Conservation (phyloP, 495 filamentous ascomycete species). For the Aspergillus biplanus region DNA sequence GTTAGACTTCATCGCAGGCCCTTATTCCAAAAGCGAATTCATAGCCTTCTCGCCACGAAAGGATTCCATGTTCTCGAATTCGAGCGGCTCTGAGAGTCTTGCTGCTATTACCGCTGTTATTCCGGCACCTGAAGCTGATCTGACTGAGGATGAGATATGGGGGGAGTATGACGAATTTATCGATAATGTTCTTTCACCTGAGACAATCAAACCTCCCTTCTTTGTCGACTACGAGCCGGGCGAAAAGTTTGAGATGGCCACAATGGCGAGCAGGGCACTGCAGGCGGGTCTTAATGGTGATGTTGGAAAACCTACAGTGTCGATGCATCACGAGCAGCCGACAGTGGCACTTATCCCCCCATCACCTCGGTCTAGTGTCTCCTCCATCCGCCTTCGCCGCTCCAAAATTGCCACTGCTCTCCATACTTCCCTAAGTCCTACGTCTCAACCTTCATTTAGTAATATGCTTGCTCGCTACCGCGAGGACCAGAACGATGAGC, state of each 20-base stretch:
- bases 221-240: constrained; percentile 21
- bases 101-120: constrained; percentile 63
- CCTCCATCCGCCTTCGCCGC: constrained; percentile 45
- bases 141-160: constrained; percentile 89
- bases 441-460: constrained; percentile 45
- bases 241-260: constrained; percentile 42
- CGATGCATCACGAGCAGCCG: constrained; percentile 21
- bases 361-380: constrained; percentile 35
- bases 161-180: constrained; percentile 91
- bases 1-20: constrained; percentile 43
- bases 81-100: constrained; percentile 68
- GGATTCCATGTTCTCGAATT: constrained; percentile 68
- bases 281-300: constrained; percentile 41
- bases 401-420: constrained; percentile 48
- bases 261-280: constrained; percentile 46
- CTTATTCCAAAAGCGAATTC: constrained; percentile 59
- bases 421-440: constrained; percentile 43
- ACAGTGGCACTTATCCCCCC: constrained; percentile 27
- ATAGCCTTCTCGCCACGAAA: constrained; percentile 73
- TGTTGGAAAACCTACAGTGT: constrained; percentile 13
- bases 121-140: constrained; percentile 58
- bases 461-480: constrained; percentile 43
- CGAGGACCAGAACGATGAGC: constrained; percentile 24
- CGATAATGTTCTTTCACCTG: constrained; percentile 67
- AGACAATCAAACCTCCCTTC: constrained; percentile 30